Evolutionary conservation across 257 asterid genomes (phyloP), one percentile per base, ranked within the genome.

Genomic region (Nicotiana obtusifolia): DNA sequence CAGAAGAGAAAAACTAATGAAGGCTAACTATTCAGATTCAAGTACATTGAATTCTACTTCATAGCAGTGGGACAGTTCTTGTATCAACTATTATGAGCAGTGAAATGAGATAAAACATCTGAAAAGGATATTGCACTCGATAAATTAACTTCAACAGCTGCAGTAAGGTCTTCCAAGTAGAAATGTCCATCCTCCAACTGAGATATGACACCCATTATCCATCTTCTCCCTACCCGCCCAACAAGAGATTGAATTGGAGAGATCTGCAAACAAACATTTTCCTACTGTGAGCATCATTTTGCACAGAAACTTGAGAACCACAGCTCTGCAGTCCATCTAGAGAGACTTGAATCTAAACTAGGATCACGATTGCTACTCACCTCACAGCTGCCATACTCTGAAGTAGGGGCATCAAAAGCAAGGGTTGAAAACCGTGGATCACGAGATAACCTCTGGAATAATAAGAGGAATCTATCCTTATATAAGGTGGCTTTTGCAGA

Each of bases 171-270:
- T 91, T 96, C 99, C 92, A 96, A 92, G 92, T 88, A 94, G 88
- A 96, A 96, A 87, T 96, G 99, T 47, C 97, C 98, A 88, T 96
- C 99, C 87, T 96, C 99, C 88, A 96, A 85, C 90, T 96, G 99
- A 85, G 97, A 94, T 88, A 96, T 96, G 71, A 96, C 88, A 49
- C 99, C 98, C 98, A 96, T 91, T 64, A 96, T 93, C 97, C 98
- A 93, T 87, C 88, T 93, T 85, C 90, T 92, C 60, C 98, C 98
- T 35, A 80, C 90, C 77, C 89, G 92, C 76, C 99, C 98, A 86
- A 93, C 98, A 83, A 96, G 88, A 79, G 99, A 94, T 86, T 94
- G 97, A 85, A 96, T 92, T 47, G 94, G 92, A 60, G 98, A 91
- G 84, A 96, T 91, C 99, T 96, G 80, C 76, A 84, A 84, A 76